A percentile compares a stretch with the other conserved stretches of the same genome.
phyloP scores from a whole-genome alignment of 73 alveolate genomes.

The Tetrahymena thermophila region DNA sequence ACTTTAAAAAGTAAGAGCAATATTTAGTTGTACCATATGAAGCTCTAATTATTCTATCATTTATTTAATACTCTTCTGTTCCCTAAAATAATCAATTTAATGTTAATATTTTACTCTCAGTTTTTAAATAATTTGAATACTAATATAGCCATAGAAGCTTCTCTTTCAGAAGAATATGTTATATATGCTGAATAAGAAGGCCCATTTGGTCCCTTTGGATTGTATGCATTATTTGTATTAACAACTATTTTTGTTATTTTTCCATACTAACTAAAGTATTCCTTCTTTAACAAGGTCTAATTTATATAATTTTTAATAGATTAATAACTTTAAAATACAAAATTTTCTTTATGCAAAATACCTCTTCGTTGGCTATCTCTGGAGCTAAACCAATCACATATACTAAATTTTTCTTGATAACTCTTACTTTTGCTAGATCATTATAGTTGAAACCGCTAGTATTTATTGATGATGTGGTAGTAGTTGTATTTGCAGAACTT shows the following conservation, averaged over 20 bases:
- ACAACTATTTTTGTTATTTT: slow-evolving; percentile 59
- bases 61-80: slow-evolving; percentile 48
- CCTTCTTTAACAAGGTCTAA: slow-evolving; percentile 45
- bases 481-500: background rate
- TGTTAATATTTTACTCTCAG: background rate
- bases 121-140: background rate
- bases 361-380: slow-evolving; percentile 59
- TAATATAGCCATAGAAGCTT: slow-evolving; percentile 70
- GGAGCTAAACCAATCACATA: slow-evolving; percentile 76
- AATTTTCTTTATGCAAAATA: background rate
- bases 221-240: slow-evolving; percentile 59
- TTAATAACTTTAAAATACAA: background rate
- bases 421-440: slow-evolving; percentile 46
- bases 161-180: slow-evolving; percentile 58
- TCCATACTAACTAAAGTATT: slow-evolving; percentile 77
- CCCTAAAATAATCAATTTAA: slow-evolving; percentile 16
- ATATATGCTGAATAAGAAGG: slow-evolving; percentile 76
- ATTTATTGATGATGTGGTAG: background rate
- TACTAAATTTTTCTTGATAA: slow-evolving; percentile 64
- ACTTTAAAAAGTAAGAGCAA: slow-evolving; percentile 66
- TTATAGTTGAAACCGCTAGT: background rate
- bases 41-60: slow-evolving; percentile 58
- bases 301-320: background rate
- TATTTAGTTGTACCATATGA: slow-evolving; percentile 80
- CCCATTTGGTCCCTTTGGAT: slow-evolving; percentile 60